phyloP scores from a whole-genome alignment of 495 filamentous ascomycete species.

The Penicillium coffeae region DNA sequence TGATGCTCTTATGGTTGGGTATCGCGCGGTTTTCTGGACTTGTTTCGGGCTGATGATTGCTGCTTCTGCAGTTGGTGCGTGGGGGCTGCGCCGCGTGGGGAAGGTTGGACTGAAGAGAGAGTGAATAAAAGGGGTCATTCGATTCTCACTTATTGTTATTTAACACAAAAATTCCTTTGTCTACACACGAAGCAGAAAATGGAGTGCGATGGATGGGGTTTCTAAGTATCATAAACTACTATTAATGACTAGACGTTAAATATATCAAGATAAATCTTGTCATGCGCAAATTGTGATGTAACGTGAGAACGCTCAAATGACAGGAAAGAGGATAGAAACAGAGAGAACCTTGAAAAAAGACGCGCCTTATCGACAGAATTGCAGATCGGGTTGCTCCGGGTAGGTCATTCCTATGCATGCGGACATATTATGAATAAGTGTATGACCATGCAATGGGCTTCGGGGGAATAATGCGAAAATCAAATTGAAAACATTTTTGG shows the following conservation, averaged over 20 bases:
- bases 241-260: not conserved
- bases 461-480: not conserved
- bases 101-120: conserved; percentile 55
- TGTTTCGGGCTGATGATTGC: conserved; percentile 48
- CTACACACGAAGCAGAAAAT: too few species aligned
- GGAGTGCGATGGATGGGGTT: not conserved
- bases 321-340: not conserved
- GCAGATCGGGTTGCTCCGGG: too few species aligned
- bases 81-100: conserved; percentile 50
- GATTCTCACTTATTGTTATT: too few species aligned
- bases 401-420: too few species aligned
- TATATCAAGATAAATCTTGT: not conserved
- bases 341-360: too few species aligned
- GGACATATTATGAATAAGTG: not conserved
- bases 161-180: too few species aligned
- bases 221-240: not conserved
- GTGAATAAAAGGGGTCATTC: conserved; percentile 5
- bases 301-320: not conserved
- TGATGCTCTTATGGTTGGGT: conserved; percentile 51
- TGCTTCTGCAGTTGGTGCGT: conserved; percentile 37
- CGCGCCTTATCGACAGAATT: too few species aligned
- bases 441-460: not conserved
- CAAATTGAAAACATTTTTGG: not conserved
- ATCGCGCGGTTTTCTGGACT: conserved; percentile 58
- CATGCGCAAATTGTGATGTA: not conserved